Evolutionary conservation across 306 rosid species (phyloP), one percentile per base, ranked within the genome.

Genomic region (Ammopiptanthus mongolicus): DNA sequence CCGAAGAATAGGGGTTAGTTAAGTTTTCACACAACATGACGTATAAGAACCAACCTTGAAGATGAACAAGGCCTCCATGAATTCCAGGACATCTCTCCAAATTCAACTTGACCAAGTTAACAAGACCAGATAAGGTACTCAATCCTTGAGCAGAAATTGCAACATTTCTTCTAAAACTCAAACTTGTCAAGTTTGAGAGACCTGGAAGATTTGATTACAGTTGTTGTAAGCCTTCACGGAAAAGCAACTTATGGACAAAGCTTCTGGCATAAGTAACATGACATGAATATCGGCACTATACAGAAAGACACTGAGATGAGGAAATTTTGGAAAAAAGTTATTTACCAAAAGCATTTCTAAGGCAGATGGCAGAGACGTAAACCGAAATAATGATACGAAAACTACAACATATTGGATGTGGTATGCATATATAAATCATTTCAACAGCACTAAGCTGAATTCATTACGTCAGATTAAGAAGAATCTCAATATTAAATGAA

Each of bases 71-170:
- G 36, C 98, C 97, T 33, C 93, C 96, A 82, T 90, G 97, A 79
- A 94, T 87, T 75, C 82, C 84, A 73, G 96, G 93, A 76, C 97
- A 94, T 87, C 90, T 92, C 88, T 90, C 97, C 80, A 91, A 70
- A 83, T 94, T 97, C 95, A 94, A 86, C 87, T 89, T 86, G 83
- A 86, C 87, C 91, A 94, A 75, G 79, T 86, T 86, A 34, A 82
- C 86, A 67, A 91, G 85, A 74, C 87, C 69, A 68, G 91, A 78
- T 59, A 94, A 83, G 73, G 80, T 78, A 65, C 78, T 86, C 94
- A 94, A 90, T 71, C 98, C 97, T 75, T 87, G 84, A 73, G 96
- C 85, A 68, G 98, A 88, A 63, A 94, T 90, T 72, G 82, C 84
- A 78, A 63, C 80, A 86, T 91, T 94, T 87, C 92, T 86, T 88